Base-by-base conservation (phyloP, 2,329 filamentous ascomycete species). In the Scopulariopsis brevicaulis region DNA sequence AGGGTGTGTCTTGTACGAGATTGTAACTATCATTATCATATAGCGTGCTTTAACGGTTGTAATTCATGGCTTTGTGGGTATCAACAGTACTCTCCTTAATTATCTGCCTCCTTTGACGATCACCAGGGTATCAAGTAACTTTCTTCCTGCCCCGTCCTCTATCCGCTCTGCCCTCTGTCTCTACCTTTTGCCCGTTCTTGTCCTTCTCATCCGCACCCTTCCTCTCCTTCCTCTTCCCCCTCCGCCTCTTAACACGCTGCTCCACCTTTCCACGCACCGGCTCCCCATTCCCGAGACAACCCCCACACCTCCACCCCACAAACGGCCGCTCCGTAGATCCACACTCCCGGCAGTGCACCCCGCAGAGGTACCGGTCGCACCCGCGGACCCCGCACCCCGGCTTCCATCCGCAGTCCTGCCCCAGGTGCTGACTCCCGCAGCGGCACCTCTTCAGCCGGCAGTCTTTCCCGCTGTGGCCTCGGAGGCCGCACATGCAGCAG, bases 401-500 rank as follows among this genome's bases (percentile, higher is more conserved):
- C 32, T 71, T 69, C 70, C 70, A 73, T n/a, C 68, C 64, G 43
- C 71, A 73, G 56, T 72, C 70, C 60, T 74, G 71, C 0, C 69
- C 70, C 50, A 74, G 64, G 59, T 74, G 72, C 11, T 62, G 59
- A 12, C 58, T 62, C 18, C 72, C 70, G 62, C 71, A 74, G 4
- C 67, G 65, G 57, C 72, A 74, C 20, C 59, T 63, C 58, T 65
- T 65, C 35, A 69, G 56, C 24, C 66, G 63, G 59, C 72, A 74
- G 32, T 71, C 65, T 15, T 59, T 63, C n/a, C 71, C 71, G 28
- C 65, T 65, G 59, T 75, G 72, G 2, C 69, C 70, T 22, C 60
- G 62, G 3, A 68, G 57, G n/a, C 72, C 72, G 59, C 73, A 74
- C 72, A 74, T 74, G 60, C 72, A 74, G 61, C 72, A 74, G 20